phyloP scores from a whole-genome alignment of 1,284 basidiomycete genomes.

The Boletellus deceptivus region DNA sequence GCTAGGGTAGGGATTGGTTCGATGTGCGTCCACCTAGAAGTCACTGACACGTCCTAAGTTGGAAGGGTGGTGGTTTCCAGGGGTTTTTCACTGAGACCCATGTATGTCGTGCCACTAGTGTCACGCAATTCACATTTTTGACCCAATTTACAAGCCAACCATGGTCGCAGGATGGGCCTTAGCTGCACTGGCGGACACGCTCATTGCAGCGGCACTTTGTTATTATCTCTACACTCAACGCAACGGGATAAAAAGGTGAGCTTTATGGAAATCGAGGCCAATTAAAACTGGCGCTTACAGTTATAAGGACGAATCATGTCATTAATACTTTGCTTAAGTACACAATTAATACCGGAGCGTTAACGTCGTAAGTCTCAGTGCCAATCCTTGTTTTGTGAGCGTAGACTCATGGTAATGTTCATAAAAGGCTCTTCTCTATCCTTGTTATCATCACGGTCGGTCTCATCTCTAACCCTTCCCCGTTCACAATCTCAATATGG shows the following conservation, averaged over 20 bases:
- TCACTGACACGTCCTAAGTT: not conserved
- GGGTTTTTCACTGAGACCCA: constrained; percentile 3
- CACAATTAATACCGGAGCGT: constrained; percentile 8
- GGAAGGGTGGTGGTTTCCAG: not conserved
- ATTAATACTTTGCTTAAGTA: constrained; percentile 11
- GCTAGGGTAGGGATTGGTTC: not conserved
- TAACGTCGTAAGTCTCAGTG: constrained; percentile 10
- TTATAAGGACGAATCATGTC: constrained; percentile 6
- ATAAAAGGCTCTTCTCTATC: not conserved
- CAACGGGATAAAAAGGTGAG: constrained; percentile 9
- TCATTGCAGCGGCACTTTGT: constrained; percentile 9
- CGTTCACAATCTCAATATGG: not conserved
- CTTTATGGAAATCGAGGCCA: not conserved
- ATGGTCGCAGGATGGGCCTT: constrained; percentile 10
- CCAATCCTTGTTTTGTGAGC: too few species aligned
- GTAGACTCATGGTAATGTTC: not conserved
- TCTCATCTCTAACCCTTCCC: not conserved
- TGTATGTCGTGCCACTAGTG: not conserved
- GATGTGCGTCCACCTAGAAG: not conserved
- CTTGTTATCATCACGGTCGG: not conserved
- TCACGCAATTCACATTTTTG: not conserved
- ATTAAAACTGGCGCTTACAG: not conserved
- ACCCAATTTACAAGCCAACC: constrained; percentile 1
- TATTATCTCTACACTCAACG: constrained; percentile 8
- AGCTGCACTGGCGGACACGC: not conserved